Evolutionary conservation across 768 basidiomycete species (phyloP).

Genomic region (Kwoniella heveanensis): DNA sequence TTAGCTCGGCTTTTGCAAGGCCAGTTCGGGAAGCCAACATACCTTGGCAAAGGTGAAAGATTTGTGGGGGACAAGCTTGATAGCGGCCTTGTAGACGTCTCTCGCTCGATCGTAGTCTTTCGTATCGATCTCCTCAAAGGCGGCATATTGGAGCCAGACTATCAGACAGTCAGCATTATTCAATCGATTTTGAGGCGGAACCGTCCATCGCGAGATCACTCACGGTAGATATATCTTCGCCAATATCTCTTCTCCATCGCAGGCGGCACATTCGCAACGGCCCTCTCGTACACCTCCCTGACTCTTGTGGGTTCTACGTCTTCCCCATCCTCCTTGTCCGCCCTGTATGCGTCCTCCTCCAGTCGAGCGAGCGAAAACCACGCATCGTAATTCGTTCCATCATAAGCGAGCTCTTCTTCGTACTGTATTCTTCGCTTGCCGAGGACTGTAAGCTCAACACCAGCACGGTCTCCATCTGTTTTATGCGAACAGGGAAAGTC

Average conservation of each 20-base stretch:
- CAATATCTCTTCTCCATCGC: constrained; percentile 84
- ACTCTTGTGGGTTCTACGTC: constrained; percentile 64
- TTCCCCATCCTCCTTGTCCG: constrained; percentile 66
- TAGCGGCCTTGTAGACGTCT: constrained; percentile 87
- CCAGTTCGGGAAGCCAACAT: neutral
- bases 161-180: neutral
- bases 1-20: neutral
- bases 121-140: constrained; percentile 94
- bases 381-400: constrained; percentile 91
- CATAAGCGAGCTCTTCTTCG: constrained; percentile 89
- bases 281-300: constrained; percentile 91
- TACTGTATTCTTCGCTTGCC: constrained; percentile 99
- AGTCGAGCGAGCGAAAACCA: constrained; percentile 97
- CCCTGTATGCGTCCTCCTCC: constrained; percentile 82
- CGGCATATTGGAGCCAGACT: constrained; percentile 89
- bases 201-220: constrained; percentile 5
- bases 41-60: constrained; percentile 93
- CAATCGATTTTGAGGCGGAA: neutral
- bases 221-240: constrained; percentile 58
- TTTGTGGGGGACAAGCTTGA: constrained; percentile 89
- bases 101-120: constrained; percentile 86
- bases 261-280: constrained; percentile 92
- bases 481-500: neutral
- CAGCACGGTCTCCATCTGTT: constrained; percentile 72
- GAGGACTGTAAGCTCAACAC: constrained; percentile 88